Evolutionary conservation across 495 filamentous ascomycete species (phyloP), one percentile per base, ranked within the genome.

Genomic region (Podospora appendiculata): DNA sequence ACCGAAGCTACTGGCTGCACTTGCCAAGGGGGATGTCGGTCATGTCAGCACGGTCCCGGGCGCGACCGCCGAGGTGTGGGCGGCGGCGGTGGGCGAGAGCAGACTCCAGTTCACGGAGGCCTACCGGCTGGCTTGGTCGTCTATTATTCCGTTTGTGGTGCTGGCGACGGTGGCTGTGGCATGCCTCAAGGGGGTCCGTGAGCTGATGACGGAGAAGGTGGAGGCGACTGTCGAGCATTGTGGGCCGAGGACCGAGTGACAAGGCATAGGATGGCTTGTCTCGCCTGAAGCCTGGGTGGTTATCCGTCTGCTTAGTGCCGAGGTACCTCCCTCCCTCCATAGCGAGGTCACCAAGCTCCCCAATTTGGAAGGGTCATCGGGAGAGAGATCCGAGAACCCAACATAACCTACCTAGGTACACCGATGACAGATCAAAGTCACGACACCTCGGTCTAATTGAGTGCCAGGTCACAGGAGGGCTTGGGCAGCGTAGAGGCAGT

Each of bases 81-180:
- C 41, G 0, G 69, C 64, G 14, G 75, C 71, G 6, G 50, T 62
- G 18, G 54, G 56, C 4, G 69, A 67, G 16, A 76, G 74, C 54
- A 63, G 60, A 36, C 59, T 63, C 57, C 58, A 70, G 57, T 77
- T 76, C 54, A 67, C 73, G 0, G 48, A 66, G 14, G 73, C 74
- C 0, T 79, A 77, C 52, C 57, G 69, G 17, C 47, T 79, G 9
- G 77, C 74, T 0, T 80, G 78, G 78, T 58, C 70, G 32, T 74
- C 69, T 40, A 65, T 81, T 12, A 72, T 79, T 42, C 78, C 78
- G 1, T 81, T 81, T 57, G 74, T 79, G 8, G 71, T 77, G 8
- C 54, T 81, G 13, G 77, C 73, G 6, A 53, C 75, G 4, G 61
- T 76, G 3, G 65, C 69, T 3, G 70, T 79, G 3, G 63, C 58